Percentiles rank a stretch among this genome's conserved stretches.
phyloP scores from a whole-genome alignment of 2,329 filamentous ascomycete genomes.

The Colletotrichum abscissum region DNA sequence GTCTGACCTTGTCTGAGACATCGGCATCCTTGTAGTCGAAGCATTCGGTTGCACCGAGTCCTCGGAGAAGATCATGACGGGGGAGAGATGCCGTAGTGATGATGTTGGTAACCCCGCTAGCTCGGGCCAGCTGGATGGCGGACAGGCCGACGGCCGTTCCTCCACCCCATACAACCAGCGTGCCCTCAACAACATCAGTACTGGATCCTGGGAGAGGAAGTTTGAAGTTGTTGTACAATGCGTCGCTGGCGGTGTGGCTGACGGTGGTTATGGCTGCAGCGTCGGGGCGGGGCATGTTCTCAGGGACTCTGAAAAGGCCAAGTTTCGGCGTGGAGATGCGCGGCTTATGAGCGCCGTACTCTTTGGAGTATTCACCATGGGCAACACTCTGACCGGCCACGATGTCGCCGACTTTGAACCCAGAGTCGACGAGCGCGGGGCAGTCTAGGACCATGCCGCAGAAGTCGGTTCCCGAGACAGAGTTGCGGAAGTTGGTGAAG shows the following conservation, averaged over 20 bases:
- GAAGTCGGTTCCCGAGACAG: background rate
- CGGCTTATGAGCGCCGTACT: slow-evolving; percentile 5
- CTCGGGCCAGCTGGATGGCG: background rate
- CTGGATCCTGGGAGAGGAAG: background rate
- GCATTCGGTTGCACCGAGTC: background rate
- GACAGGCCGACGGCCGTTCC: background rate
- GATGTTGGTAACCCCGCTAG: background rate
- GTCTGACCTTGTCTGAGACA: background rate
- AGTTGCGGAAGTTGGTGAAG: background rate
- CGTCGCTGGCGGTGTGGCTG: slow-evolving; percentile 4
- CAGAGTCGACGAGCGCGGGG: background rate
- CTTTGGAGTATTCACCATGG: background rate
- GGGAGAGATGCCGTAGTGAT: background rate
- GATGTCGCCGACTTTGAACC: background rate
- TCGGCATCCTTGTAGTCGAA: background rate
- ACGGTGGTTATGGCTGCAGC: slow-evolving; percentile 1
- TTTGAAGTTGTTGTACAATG: slow-evolving; percentile 2
- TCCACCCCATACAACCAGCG: background rate
- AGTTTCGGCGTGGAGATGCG: background rate
- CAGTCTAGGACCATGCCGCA: background rate
- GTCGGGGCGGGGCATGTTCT: background rate
- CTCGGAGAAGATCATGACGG: background rate
- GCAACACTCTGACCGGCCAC: background rate
- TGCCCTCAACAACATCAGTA: background rate
- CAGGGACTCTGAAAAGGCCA: background rate